Evolutionary conservation across 352 stramenopile species (phyloP), one percentile per base, ranked within the genome.

Genomic region (Phytophthora megakarya): DNA sequence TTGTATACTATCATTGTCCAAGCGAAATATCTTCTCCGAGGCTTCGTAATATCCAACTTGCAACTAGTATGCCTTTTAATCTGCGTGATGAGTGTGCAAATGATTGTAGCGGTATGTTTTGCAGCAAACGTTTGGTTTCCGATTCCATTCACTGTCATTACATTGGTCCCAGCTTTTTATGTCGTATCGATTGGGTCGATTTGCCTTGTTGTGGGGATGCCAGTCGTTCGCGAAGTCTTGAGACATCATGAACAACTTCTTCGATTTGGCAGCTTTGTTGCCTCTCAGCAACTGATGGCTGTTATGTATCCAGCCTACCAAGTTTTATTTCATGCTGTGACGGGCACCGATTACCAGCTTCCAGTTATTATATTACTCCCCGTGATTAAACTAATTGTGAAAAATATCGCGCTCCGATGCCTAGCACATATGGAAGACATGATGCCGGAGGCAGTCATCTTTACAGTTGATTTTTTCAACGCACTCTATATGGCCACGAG

Each of bases 371-470:
- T 76, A 0, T 13, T 70, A 3, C 68, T 73, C 9, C 65, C 66
- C 44, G 13, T 66, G 3, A 59, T 76, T 12, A 76, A 76, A 33
- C 16, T 70, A 5, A 39, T 65, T 10, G 30, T 76, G 40, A 73
- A 73, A 19, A 73, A 76, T 38, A 53, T 76, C 3, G 43, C 53
- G 5, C 38, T 67, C 3, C 62, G 45, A 0, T 67, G 53, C 13
- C 54, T 62, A 3, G 40, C 49, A 8, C 62, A 70, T 45, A 42
- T 72, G 45, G 67, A 75, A 18, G 67, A 75, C 18, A 64, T 72
- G 39, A 60, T 80, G 28, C 72, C 72, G 0, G 68, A 69, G 64
- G 55, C 83, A 56, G 50, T 76, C 13, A 72, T 73, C 18, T 57
- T 76, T 23, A 64, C 66, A 0, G 63, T 73, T 5, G 68, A 76